phyloP scores from a whole-genome alignment of 371 early-diverging fungal species.

The Mucor mucedo region DNA sequence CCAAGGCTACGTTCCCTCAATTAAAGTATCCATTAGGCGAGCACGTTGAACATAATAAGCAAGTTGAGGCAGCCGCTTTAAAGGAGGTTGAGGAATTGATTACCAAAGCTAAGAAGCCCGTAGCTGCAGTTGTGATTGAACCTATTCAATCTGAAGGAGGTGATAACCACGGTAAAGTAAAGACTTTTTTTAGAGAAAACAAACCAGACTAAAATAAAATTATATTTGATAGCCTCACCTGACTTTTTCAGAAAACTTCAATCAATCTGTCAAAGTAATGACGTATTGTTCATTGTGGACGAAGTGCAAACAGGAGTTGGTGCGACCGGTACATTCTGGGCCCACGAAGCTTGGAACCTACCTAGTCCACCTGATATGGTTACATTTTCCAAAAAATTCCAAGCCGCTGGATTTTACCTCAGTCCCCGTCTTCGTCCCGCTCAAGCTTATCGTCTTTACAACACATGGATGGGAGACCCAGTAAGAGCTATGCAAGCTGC shows the following conservation, averaged over 20 bases:
- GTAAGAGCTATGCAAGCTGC: slow-evolving; percentile 72
- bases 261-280: slow-evolving; percentile 64
- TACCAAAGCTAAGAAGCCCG: slow-evolving; percentile 52
- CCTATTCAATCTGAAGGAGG: slow-evolving; percentile 90
- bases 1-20: slow-evolving; percentile 66
- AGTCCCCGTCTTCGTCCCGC: slow-evolving; percentile 59
- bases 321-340: slow-evolving; percentile 84
- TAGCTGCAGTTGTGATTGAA: slow-evolving; percentile 82
- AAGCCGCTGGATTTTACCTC: slow-evolving; percentile 76
- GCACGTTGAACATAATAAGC: slow-evolving; percentile 56
- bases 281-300: slow-evolving; percentile 80
- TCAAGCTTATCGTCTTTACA: slow-evolving; percentile 72
- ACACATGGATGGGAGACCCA: slow-evolving; percentile 81
- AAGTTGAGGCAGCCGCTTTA: slow-evolving; percentile 63
- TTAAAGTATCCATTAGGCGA: slow-evolving; percentile 68
- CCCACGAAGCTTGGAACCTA: slow-evolving; percentile 75
- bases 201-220: no score
- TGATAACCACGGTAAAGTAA: slow-evolving; percentile 62
- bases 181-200: background rate
- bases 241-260: slow-evolving; percentile 70
- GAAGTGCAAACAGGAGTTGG: slow-evolving; percentile 89
- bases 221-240: slow-evolving; percentile 56
- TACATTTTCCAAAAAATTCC: slow-evolving; percentile 81
- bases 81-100: slow-evolving; percentile 57
- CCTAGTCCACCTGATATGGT: slow-evolving; percentile 75